These are phyloP conservation scores for Paramecium octaurelia DNA, from an alignment of 73 alveolate genomes.

Conservation along the genomic window DNA sequence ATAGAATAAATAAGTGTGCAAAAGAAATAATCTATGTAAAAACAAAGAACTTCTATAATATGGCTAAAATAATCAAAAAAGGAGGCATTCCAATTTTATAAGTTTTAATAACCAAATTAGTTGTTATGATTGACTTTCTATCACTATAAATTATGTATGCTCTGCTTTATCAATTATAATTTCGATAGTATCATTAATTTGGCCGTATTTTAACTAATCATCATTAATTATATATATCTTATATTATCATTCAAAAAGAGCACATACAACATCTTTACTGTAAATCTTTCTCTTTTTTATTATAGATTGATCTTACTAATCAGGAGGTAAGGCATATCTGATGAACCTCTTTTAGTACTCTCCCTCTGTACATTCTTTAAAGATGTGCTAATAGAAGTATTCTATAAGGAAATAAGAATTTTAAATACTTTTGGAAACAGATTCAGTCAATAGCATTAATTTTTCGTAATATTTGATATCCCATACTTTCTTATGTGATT, in stretches of 20 bases:
- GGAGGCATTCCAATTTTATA: too few species aligned
- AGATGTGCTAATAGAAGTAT: background rate
- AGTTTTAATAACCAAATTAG: background rate
- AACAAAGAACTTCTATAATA: background rate
- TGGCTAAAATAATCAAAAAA: background rate
- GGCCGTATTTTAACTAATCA: background rate
- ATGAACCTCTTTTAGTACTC: background rate
- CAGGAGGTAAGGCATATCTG: constrained; percentile 8
- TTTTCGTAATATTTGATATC: constrained; percentile 30
- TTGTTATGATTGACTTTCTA: background rate
- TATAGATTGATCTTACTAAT: background rate
- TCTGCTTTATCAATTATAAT: background rate
- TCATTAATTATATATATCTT: background rate
- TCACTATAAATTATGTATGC: background rate
- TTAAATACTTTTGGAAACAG: constrained; percentile 13
- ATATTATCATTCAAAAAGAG: constrained; percentile 19
- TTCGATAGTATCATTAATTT: background rate
- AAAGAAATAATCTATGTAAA: too few species aligned
- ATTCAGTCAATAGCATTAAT: background rate
- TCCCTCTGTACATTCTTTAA: background rate
- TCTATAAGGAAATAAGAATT: background rate
- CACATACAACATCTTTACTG: background rate
- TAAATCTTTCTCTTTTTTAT: background rate
- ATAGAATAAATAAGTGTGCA: too few species aligned
- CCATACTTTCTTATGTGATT: background rate